Conservation (phyloP, 1,284 basidiomycete species). For the Testicularia cyperi region DNA sequence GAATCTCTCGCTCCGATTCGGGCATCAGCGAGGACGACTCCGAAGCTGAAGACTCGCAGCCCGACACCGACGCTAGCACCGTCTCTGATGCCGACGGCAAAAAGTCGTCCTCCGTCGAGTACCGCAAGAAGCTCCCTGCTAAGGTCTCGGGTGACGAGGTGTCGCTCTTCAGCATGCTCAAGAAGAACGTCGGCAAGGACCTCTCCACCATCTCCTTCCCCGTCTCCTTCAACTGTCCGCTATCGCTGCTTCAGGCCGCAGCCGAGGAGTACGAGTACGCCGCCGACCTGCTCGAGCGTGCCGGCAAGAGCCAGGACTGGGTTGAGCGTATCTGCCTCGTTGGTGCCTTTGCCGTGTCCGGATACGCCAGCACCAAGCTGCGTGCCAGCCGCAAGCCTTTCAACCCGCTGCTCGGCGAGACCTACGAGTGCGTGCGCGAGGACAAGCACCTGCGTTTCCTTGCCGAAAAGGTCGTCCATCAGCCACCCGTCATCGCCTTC, state of each 20-base stretch:
- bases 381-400: constrained; percentile 58
- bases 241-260: constrained; percentile 55
- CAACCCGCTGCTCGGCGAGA: constrained; percentile 59
- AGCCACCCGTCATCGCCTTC: constrained; percentile 54
- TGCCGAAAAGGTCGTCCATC: constrained; percentile 59
- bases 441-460: constrained; percentile 51
- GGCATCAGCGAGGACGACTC: constrained; percentile 44
- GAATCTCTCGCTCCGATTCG: constrained; percentile 46
- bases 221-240: constrained; percentile 60
- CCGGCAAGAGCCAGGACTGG: constrained; percentile 45
- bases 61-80: constrained; percentile 23
- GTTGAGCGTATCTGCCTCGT: constrained; percentile 54
- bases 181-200: constrained; percentile 74
- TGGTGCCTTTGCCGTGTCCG: constrained; percentile 53
- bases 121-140: constrained; percentile 66
- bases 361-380: constrained; percentile 55
- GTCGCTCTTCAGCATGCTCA: constrained; percentile 79
- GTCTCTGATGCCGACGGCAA: constrained; percentile 7
- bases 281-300: constrained; percentile 53
- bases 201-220: constrained; percentile 60
- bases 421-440: constrained; percentile 57
- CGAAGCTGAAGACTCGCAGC: constrained; percentile 57
- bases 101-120: constrained; percentile 16
- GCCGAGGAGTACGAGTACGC: constrained; percentile 60
- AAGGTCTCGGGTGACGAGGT: constrained; percentile 73